Percentiles rank a stretch among this genome's conserved stretches.
phyloP scores from a whole-genome alignment of 805 yeast genomes.

The Pichia nanzhaoensis region DNA sequence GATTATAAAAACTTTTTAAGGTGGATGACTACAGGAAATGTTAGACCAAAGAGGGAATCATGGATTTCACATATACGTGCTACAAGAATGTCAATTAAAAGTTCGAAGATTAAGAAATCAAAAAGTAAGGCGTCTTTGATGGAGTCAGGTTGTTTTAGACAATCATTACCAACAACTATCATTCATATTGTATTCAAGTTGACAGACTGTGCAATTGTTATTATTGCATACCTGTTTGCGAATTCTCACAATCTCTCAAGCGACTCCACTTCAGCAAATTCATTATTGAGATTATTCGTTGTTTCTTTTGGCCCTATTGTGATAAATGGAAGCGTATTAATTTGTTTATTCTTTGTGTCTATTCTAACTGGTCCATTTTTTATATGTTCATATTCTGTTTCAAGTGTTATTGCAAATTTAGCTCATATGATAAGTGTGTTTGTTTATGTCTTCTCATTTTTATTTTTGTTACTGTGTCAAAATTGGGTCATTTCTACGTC shows the following conservation, averaged over 20 bases:
- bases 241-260: conserved; percentile 82
- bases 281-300: conserved; percentile 63
- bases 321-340: conserved; percentile 79
- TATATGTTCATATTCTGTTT: conserved; percentile 36
- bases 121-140: conserved; percentile 49
- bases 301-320: conserved; percentile 89
- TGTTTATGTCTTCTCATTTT: conserved; percentile 49
- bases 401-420: conserved; percentile 47
- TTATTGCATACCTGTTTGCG: conserved; percentile 71
- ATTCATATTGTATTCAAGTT: conserved; percentile 64
- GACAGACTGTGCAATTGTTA: conserved; percentile 57
- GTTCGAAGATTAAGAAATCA: conserved; percentile 78
- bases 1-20: conserved; percentile 92
- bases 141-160: conserved; percentile 33
- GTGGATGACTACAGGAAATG: conserved; percentile 86
- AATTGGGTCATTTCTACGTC: conserved; percentile 58
- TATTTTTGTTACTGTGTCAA: conserved; percentile 60
- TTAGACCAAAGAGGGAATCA: conserved; percentile 81
- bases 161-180: conserved; percentile 48
- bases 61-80: conserved; percentile 89
- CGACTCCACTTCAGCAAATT: conserved; percentile 50
- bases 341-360: conserved; percentile 76
- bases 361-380: conserved; percentile 96
- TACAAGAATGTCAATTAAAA: conserved; percentile 66
- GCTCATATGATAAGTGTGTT: conserved; percentile 51